phyloP scores from a whole-genome alignment of 306 rosid genomes.

The Cercis canadensis region DNA sequence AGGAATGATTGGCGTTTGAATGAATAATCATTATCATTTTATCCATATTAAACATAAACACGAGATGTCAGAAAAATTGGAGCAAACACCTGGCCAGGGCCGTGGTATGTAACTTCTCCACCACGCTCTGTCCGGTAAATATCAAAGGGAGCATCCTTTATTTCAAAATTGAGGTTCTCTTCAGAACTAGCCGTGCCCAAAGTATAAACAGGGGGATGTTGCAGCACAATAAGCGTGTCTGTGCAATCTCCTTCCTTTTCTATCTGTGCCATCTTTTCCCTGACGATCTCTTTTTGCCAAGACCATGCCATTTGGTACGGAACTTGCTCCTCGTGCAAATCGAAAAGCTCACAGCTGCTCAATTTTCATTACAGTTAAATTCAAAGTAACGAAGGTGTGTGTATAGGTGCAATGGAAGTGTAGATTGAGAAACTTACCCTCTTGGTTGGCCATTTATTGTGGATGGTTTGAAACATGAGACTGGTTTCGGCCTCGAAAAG shows the following conservation, averaged over 20 bases:
- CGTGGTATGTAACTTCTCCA: constrained; percentile 60
- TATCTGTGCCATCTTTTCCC: constrained; percentile 44
- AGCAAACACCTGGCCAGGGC: constrained; percentile 58
- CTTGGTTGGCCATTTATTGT: constrained; percentile 6
- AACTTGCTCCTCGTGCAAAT: constrained; percentile 60
- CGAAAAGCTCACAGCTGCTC: constrained; percentile 73
- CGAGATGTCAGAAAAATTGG: neutral
- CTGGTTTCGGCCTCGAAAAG: constrained; percentile 4
- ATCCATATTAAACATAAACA: neutral
- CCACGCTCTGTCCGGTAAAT: constrained; percentile 56
- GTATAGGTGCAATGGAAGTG: neutral
- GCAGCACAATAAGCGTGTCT: constrained; percentile 46
- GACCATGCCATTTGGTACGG: constrained; percentile 64
- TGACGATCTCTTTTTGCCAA: constrained; percentile 50
- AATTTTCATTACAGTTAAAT: neutral
- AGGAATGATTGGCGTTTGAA: neutral
- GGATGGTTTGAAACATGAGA: constrained; percentile 30
- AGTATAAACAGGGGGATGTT: constrained; percentile 50
- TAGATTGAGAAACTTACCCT: constrained; percentile 43
- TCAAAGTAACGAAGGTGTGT: constrained; percentile 15
- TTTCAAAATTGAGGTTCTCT: constrained; percentile 44
- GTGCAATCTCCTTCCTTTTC: constrained; percentile 42
- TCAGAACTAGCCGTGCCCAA: constrained; percentile 42
- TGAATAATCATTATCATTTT: neutral
- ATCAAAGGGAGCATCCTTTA: constrained; percentile 47